These are phyloP conservation scores for Thalassia testudinum DNA, from an alignment of 116 monocot species.

Conservation along the genomic window DNA sequence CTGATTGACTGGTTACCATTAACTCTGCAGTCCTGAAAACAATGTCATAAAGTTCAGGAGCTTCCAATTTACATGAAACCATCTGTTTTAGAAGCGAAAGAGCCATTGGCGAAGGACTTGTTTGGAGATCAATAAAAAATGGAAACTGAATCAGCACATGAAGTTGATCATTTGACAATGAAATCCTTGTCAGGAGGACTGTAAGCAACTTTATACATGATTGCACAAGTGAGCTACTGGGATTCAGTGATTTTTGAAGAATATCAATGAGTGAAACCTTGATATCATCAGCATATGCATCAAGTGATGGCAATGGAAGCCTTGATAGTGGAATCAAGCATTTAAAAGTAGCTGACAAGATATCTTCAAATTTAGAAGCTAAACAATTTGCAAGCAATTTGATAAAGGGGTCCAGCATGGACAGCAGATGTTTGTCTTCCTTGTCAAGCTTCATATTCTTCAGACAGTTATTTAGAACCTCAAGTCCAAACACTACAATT, in stretches of 20 bases:
- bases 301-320: conserved; percentile 61
- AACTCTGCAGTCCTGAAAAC: conserved; percentile 47
- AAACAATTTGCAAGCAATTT: conserved; percentile 44
- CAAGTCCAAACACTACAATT: conserved; percentile 66
- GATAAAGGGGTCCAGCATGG: conserved; percentile 82
- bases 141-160: conserved; percentile 68
- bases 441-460: conserved; percentile 68
- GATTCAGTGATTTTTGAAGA: conserved; percentile 46
- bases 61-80: conserved; percentile 53
- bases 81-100: conserved; percentile 88
- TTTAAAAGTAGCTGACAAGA: conserved; percentile 55
- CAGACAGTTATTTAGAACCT: conserved; percentile 50
- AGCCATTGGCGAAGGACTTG: conserved; percentile 62
- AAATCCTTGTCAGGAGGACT: conserved; percentile 48
- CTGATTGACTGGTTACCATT: conserved; percentile 69
- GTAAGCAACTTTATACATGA: conserved; percentile 72
- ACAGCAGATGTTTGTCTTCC: conserved; percentile 38
- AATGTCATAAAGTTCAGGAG: conserved; percentile 78
- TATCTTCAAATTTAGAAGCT: conserved; percentile 63
- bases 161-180: conserved; percentile 65
- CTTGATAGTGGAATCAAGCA: conserved; percentile 45
- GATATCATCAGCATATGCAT: conserved; percentile 50
- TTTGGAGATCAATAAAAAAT: conserved; percentile 65
- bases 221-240: conserved; percentile 31
- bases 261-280: conserved; percentile 66